Evolutionary conservation across 2,329 filamentous ascomycete species (phyloP).

Genomic region (Pyrenochaeta sp.): DNA sequence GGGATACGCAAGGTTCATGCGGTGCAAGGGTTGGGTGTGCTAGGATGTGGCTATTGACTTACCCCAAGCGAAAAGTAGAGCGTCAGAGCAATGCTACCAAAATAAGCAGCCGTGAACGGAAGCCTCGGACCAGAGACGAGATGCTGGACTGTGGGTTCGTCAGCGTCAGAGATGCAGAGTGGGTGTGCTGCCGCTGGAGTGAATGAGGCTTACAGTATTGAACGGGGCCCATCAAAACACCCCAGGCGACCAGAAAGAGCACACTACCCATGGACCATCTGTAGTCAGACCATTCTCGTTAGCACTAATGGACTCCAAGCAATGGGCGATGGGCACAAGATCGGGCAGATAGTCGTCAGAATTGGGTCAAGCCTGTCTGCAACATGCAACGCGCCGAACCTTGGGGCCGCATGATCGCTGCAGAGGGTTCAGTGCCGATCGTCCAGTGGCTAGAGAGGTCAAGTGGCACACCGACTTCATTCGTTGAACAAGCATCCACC

Average conservation of each 20-base stretch:
- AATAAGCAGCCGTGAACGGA: constrained; percentile 93
- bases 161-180: constrained; percentile 19
- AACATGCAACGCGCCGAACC: constrained; percentile 47
- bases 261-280: constrained; percentile 95
- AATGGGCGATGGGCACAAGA: constrained; percentile 36
- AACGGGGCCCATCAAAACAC: constrained; percentile 89
- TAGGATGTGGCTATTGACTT: constrained; percentile 56
- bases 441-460: constrained; percentile 46
- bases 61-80: constrained; percentile 93
- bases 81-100: constrained; percentile 88
- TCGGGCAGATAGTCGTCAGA: constrained; percentile 33
- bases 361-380: constrained; percentile 37
- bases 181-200: constrained; percentile 15
- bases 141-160: constrained; percentile 66
- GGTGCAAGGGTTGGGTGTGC: constrained; percentile 17
- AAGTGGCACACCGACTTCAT: constrained; percentile 37
- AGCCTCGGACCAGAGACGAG: constrained; percentile 83
- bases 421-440: constrained; percentile 43
- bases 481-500: constrained; percentile 23
- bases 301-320: constrained; percentile 39
- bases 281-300: constrained; percentile 45
- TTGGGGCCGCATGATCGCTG: constrained; percentile 52
- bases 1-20: constrained; percentile 36
- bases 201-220: constrained; percentile 64
- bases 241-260: constrained; percentile 91